Percentiles rank a stretch among this genome's conserved stretches.
Conservation (phyloP, 2,329 filamentous ascomycete genomes). For the Verticillium nubilum region DNA sequence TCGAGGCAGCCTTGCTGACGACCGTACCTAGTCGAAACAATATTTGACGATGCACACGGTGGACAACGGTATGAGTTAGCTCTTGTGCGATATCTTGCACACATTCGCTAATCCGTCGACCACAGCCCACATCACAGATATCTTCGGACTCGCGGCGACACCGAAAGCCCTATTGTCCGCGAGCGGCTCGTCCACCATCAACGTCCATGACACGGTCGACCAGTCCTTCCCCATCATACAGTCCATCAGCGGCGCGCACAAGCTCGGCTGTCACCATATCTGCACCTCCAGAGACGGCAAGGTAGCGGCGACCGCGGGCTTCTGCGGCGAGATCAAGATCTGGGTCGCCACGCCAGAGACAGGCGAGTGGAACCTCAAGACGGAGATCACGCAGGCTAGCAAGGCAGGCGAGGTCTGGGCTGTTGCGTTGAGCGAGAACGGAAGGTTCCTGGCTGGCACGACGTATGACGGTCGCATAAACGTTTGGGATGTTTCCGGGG, state of each 20-base stretch:
- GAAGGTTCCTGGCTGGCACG: constrained; percentile 78
- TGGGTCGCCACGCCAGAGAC: constrained; percentile 62
- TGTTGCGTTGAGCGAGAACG: constrained; percentile 76
- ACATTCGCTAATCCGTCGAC: neutral
- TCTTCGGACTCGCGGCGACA: constrained; percentile 78
- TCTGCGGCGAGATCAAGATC: constrained; percentile 81
- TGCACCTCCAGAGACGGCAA: constrained; percentile 64
- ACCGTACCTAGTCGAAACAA: constrained; percentile 78
- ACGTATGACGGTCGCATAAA: constrained; percentile 85
- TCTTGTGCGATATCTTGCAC: neutral
- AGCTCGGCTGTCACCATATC: constrained; percentile 87
- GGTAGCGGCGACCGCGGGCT: constrained; percentile 77
- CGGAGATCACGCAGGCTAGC: constrained; percentile 39
- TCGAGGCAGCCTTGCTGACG: constrained; percentile 7
- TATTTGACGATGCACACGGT: constrained; percentile 91
- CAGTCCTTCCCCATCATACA: constrained; percentile 73
- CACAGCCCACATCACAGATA: constrained; percentile 74
- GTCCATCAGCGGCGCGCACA: constrained; percentile 73
- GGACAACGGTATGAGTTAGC: constrained; percentile 62
- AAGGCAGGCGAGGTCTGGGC: constrained; percentile 79
- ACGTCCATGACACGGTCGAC: constrained; percentile 69
- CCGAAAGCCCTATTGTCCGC: constrained; percentile 70
- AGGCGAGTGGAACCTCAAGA: constrained; percentile 46
- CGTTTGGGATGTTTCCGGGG: constrained; percentile 68
- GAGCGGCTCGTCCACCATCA: constrained; percentile 77